A percentile compares a stretch with the other conserved stretches of the same genome.
phyloP scores from a whole-genome alignment of 2,329 filamentous ascomycete genomes.

The Ceratocystis cacaofunesta region DNA sequence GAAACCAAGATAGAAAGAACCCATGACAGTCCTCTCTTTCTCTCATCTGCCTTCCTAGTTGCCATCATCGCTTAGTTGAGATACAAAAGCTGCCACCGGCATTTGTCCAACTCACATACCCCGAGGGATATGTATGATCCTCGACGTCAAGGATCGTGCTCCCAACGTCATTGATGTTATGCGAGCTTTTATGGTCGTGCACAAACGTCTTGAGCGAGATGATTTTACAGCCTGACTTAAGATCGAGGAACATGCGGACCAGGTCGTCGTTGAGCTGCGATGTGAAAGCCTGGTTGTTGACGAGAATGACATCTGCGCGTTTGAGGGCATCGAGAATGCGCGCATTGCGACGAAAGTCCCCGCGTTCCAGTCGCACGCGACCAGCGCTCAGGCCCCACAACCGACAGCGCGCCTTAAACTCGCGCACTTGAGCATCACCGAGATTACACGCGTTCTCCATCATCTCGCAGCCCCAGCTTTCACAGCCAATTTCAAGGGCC shows the following conservation, averaged over 20 bases:
- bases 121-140: conserved; percentile 43
- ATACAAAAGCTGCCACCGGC: conserved; percentile 76
- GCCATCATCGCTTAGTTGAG: conserved; percentile 53
- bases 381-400: conserved; percentile 81
- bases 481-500: conserved; percentile 81
- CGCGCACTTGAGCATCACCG: conserved; percentile 62
- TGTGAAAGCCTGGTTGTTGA: conserved; percentile 96
- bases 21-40: too few relatives aligned
- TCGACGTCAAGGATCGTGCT: conserved; percentile 69
- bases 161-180: conserved; percentile 65
- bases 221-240: conserved; percentile 80
- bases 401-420: conserved; percentile 71
- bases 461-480: conserved; percentile 93
- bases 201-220: conserved; percentile 89
- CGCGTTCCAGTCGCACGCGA: conserved; percentile 61
- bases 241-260: conserved; percentile 77
- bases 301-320: conserved; percentile 83
- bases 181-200: conserved; percentile 59
- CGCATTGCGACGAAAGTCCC: conserved; percentile 65
- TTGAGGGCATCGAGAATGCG: conserved; percentile 59
- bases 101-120: conserved; percentile 85
- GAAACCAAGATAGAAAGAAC: too few relatives aligned
- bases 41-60: not conserved
- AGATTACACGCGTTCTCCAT: conserved; percentile 81
- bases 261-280: conserved; percentile 73